These are phyloP conservation scores for Nicotiana benthamiana DNA, from an alignment of 257 asterid genomes.

Conservation along the genomic window DNA sequence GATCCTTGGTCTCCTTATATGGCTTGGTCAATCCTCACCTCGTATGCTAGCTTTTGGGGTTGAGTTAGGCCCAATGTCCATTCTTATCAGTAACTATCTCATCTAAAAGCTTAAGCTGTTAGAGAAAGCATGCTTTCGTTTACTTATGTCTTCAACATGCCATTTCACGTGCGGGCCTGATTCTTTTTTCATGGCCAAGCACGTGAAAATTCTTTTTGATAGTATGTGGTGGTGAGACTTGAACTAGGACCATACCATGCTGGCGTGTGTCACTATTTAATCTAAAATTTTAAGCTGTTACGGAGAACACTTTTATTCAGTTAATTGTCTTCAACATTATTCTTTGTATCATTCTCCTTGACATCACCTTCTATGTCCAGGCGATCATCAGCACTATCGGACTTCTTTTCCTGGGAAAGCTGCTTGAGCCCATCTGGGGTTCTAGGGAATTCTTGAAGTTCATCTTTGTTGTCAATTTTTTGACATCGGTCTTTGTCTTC, in stretches of 20 bases:
- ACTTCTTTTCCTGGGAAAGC: constrained; percentile 76
- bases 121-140: neutral
- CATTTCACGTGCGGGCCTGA: neutral
- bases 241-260: neutral
- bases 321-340: neutral
- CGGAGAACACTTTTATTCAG: neutral
- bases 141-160: neutral
- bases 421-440: constrained; percentile 95
- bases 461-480: constrained; percentile 73
- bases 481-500: constrained; percentile 66
- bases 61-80: no score
- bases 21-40: no score
- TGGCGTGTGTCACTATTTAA: neutral
- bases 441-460: constrained; percentile 81
- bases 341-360: constrained; percentile 3
- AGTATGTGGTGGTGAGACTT: neutral
- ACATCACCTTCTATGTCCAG: constrained; percentile 31
- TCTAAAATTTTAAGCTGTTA: neutral
- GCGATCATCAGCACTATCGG: constrained; percentile 62
- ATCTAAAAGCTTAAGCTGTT: neutral
- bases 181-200: neutral
- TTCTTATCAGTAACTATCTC: neutral
- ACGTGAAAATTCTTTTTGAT: neutral
- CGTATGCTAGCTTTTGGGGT: no score
- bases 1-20: no score